Conservation (phyloP, 208 protist genomes). For the Entamoeba nuttalli region DNA sequence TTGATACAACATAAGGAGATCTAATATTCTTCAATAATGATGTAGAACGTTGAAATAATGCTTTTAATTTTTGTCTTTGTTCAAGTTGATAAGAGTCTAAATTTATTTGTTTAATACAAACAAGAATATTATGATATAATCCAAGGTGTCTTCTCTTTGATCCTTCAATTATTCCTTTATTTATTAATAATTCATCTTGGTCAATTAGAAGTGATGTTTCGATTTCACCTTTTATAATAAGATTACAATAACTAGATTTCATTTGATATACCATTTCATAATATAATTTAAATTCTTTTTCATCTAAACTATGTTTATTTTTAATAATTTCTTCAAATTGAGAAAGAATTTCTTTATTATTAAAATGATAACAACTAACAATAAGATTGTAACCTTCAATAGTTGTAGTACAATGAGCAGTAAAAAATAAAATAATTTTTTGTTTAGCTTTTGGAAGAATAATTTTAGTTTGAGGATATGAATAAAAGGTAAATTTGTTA, state of each 20-base stretch:
- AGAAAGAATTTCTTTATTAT: neutral
- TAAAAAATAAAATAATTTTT: neutral
- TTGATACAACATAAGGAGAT: neutral
- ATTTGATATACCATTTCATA: neutral
- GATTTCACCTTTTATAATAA: neutral
- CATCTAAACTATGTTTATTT: neutral
- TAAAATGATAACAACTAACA: neutral
- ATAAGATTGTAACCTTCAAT: neutral
- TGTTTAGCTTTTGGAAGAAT: neutral
- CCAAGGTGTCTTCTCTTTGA: neutral
- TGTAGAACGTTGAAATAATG: neutral
- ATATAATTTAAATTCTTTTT: neutral
- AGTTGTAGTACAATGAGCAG: neutral
- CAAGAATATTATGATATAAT: neutral
- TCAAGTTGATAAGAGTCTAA: too few species aligned
- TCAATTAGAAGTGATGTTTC: neutral
- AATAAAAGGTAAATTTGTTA: neutral
- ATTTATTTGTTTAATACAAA: neutral
- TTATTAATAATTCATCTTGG: neutral
- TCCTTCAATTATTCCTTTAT: neutral
- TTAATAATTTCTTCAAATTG: neutral
- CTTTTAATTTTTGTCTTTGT: too few species aligned
- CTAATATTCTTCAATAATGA: neutral
- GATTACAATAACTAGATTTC: neutral
- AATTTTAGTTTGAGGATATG: neutral